phyloP scores from a whole-genome alignment of 2,329 filamentous ascomycete species.

The Colletotrichum euphorbiae region DNA sequence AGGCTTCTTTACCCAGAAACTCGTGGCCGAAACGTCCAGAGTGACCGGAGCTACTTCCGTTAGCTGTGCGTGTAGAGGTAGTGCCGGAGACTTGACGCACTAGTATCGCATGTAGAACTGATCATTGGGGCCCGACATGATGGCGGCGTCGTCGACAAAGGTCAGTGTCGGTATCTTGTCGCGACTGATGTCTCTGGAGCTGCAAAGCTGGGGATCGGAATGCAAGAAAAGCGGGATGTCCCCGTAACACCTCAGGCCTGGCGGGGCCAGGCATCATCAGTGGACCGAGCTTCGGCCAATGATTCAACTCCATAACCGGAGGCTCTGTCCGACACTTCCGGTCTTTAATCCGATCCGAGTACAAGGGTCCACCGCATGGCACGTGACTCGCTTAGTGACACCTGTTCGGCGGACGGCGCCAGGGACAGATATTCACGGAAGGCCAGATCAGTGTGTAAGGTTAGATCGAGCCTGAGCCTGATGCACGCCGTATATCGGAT shows the following conservation, averaged over 20 bases:
- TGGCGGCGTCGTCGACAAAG: conserved; percentile 44
- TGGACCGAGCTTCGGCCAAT: conserved; percentile 31
- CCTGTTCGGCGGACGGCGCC: conserved; percentile 51
- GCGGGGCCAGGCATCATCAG: conserved; percentile 22
- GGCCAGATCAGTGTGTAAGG: conserved; percentile 42
- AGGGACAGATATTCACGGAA: conserved; percentile 53
- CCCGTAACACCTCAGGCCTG: conserved; percentile 32
- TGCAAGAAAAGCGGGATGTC: conserved; percentile 32
- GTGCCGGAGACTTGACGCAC: conserved; percentile 64
- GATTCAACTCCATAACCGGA: neutral
- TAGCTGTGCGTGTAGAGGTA: conserved; percentile 28
- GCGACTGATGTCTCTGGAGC: conserved; percentile 38
- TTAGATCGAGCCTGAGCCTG: conserved; percentile 4
- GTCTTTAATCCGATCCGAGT: conserved; percentile 37
- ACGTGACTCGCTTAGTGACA: conserved; percentile 56
- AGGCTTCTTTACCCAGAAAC: conserved; percentile 79
- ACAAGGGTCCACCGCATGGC: conserved; percentile 40
- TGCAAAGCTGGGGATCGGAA: conserved; percentile 41
- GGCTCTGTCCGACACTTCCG: neutral
- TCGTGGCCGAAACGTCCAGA: conserved; percentile 98
- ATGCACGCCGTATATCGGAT: conserved; percentile 39
- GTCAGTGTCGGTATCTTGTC: conserved; percentile 36
- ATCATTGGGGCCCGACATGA: conserved; percentile 77
- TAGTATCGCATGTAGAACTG: conserved; percentile 98
- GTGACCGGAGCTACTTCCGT: conserved; percentile 83